Evolutionary conservation across 257 asterid species (phyloP), one percentile per base, ranked within the genome.

Genomic region (Nicotiana noctiflora): DNA sequence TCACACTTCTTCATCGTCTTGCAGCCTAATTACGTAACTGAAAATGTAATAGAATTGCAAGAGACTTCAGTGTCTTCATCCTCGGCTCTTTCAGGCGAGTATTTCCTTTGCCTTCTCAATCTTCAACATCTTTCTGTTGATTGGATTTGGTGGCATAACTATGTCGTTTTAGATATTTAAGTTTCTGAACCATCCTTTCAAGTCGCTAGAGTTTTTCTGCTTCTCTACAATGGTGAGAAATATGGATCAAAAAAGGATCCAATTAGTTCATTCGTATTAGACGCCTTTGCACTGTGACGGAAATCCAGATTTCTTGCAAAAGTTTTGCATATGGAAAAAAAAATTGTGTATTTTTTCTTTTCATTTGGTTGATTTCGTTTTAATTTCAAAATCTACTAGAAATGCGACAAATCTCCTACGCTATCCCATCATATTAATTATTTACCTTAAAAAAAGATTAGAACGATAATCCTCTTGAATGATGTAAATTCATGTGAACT

Each of bases 121-220:
- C 92, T 92, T 92, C 92, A 92, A 60, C 18, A 90, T 92, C 85
- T 91, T 90, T 83, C 83, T 90, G 95, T 57, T 93, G 97, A 83
- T 93, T 93, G 81, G 98, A 93, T 84, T 90, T 93, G 84, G 97
- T 93, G 83, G 97, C 97, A 79, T 93, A 91, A 83, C 97, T 93
- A 56, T 93, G 97, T 80, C 97, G 91, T 76, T 82, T 89, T 63
- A 95, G 87, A 63, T 93, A 93, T 0, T 97, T 90, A 6, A 93
- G 92, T 15, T 95, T 82, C 88, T 91, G 95, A 11, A 82, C 84
- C 84, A 82, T 82, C 7, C 53, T 81, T 37, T 46, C 46, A 5
- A 3, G 49, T 18, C 9, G 49, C 57, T 56, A 25, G 6, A n/a
- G 61, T 75, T 60, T 11, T 46, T 17, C 13, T 1, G 49, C 60